phyloP scores from a whole-genome alignment of 495 filamentous ascomycete species.

The Acidiella bohemica region DNA sequence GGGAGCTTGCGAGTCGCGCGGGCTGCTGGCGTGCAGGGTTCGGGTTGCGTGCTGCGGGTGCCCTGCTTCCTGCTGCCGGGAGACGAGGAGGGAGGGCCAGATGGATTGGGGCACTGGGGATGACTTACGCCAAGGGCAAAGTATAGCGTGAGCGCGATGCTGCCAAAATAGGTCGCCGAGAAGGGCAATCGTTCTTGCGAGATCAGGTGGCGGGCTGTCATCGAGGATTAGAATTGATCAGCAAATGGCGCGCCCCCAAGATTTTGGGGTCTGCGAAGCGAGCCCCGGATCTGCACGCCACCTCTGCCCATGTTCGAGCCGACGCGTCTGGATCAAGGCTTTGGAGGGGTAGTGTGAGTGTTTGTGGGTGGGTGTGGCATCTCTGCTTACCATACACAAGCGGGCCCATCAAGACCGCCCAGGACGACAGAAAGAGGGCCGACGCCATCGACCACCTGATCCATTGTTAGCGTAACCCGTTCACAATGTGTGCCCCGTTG shows the following conservation, averaged over 20 bases:
- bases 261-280: background rate
- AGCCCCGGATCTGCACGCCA: constrained; percentile 1
- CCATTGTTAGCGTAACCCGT: constrained; percentile 12
- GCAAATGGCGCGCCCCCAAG: background rate
- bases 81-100: no score
- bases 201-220: constrained; percentile 60
- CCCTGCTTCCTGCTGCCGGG: no score
- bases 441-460: constrained; percentile 89
- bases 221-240: constrained; percentile 4
- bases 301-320: no score
- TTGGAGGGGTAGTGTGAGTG: no score
- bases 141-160: constrained; percentile 77
- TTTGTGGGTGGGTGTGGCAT: background rate
- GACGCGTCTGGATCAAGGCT: no score
- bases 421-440: constrained; percentile 78
- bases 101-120: no score
- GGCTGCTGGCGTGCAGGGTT: no score
- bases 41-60: no score
- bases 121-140: constrained; percentile 85
- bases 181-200: constrained; percentile 81
- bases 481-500: no score
- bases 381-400: constrained; percentile 46
- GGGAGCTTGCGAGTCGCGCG: no score
- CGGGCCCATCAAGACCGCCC: constrained; percentile 88
- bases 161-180: constrained; percentile 93